Conservation (phyloP, 495 filamentous ascomycete genomes). For the Xylaria curta region DNA sequence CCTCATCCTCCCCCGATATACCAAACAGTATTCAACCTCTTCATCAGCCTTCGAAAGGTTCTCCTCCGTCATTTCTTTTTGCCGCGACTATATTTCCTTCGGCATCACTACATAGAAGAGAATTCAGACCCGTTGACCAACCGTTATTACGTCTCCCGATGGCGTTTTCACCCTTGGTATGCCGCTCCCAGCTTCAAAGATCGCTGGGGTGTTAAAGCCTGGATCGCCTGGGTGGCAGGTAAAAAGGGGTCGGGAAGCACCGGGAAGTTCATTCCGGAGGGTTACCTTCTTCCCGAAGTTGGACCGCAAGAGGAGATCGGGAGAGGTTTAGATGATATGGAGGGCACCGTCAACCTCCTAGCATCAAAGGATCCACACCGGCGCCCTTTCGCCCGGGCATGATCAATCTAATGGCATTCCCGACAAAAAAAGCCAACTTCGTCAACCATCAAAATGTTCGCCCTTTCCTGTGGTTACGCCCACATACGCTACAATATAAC, state of each 20-base stretch:
- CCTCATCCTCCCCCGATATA: not conserved
- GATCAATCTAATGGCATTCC: too few relatives aligned
- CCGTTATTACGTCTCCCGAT: not conserved
- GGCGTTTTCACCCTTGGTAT: not conserved
- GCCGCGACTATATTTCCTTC: not conserved
- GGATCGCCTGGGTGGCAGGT: not conserved
- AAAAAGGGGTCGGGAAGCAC: not conserved
- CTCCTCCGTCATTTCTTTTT: not conserved
- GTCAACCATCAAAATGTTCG: too few relatives aligned
- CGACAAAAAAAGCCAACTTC: too few relatives aligned
- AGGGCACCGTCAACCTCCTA: not conserved
- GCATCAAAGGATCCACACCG: not conserved
- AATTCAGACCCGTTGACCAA: not conserved
- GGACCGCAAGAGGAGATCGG: not conserved
- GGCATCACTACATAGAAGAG: constrained; percentile 1
- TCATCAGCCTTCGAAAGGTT: not conserved
- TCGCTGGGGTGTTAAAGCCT: not conserved
- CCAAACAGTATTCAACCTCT: not conserved
- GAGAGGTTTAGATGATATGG: not conserved
- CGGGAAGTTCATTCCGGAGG: constrained; percentile 5
- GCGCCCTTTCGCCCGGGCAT: not conserved
- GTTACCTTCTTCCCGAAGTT: not conserved
- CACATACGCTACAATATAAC: too few relatives aligned
- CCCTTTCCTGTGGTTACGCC: too few relatives aligned
- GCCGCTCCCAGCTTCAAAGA: not conserved